phyloP scores from a whole-genome alignment of 805 yeast species.

The Wickerhamomyces rabaulensis region DNA sequence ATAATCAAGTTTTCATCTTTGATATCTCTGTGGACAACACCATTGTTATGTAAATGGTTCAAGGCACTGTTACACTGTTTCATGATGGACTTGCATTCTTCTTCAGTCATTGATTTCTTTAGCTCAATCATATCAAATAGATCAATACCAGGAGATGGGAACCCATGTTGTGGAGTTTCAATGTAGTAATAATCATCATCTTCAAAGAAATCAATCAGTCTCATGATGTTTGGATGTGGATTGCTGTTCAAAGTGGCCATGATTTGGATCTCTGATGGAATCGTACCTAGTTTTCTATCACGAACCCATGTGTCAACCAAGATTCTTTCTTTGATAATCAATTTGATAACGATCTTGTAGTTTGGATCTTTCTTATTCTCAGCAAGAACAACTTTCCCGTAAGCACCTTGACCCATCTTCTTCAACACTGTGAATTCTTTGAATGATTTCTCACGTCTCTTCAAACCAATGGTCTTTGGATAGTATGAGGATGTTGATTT shows the following conservation, averaged over 20 bases:
- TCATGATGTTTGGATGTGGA: slow-evolving; percentile 85
- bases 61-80: slow-evolving; percentile 76
- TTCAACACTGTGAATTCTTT: slow-evolving; percentile 66
- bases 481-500: slow-evolving; percentile 29
- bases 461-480: slow-evolving; percentile 52
- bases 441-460: slow-evolving; percentile 66
- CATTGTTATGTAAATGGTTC: slow-evolving; percentile 75
- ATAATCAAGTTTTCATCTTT: slow-evolving; percentile 93
- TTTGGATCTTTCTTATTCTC: slow-evolving; percentile 56
- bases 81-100: slow-evolving; percentile 73
- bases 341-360: slow-evolving; percentile 74
- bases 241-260: slow-evolving; percentile 72
- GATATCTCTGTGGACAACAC: slow-evolving; percentile 90
- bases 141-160: slow-evolving; percentile 81
- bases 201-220: slow-evolving; percentile 86
- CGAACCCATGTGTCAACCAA: slow-evolving; percentile 97
- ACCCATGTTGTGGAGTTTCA: slow-evolving; percentile 88
- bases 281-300: slow-evolving; percentile 84
- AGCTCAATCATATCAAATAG: slow-evolving; percentile 88
- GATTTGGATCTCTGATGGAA: slow-evolving; percentile 94
- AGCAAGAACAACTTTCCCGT: slow-evolving; percentile 87
- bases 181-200: slow-evolving; percentile 85
- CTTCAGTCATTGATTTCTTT: slow-evolving; percentile 72
- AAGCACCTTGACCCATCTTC: slow-evolving; percentile 93
- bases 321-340: slow-evolving; percentile 88